phyloP scores from a whole-genome alignment of 2,329 filamentous ascomycete species.

The Pleomassaria siparia region DNA sequence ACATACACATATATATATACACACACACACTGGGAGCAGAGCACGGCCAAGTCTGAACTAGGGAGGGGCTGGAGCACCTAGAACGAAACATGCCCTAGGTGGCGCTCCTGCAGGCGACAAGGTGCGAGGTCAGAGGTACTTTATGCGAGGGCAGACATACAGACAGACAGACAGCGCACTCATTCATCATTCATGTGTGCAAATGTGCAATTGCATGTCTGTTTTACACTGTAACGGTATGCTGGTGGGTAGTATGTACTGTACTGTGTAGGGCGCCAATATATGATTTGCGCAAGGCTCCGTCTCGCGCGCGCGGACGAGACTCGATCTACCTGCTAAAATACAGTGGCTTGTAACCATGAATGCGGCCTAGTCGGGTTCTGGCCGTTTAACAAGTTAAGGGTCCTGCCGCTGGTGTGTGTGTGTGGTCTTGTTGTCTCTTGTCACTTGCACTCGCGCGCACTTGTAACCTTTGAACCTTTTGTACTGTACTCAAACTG shows the following conservation, averaged over 20 bases:
- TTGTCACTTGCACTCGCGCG: conserved; percentile 1
- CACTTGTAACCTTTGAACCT: too few species aligned
- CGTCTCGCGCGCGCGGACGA: conserved; percentile 2
- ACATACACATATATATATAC: too few species aligned
- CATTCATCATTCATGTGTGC: not conserved
- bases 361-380: conserved; percentile 14
- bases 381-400: conserved; percentile 10
- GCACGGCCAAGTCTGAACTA: conserved; percentile 4
- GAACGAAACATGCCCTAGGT: conserved; percentile 10
- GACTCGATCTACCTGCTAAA: conserved; percentile 8
- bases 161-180: conserved; percentile 1
- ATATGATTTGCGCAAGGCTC: not conserved
- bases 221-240: too few species aligned
- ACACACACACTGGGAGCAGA: too few species aligned
- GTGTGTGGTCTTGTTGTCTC: too few species aligned
- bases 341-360: conserved; percentile 14
- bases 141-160: conserved; percentile 3
- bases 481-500: conserved; percentile 12
- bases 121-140: conserved; percentile 3
- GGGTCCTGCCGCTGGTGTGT: conserved; percentile 5
- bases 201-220: not conserved
- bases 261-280: conserved; percentile 6
- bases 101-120: conserved; percentile 9
- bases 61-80: not conserved
- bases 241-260: too few species aligned